Evolutionary conservation across 768 basidiomycete genomes (phyloP), one percentile per base, ranked within the genome.

Genomic region (Phlegmacium glaucopus): DNA sequence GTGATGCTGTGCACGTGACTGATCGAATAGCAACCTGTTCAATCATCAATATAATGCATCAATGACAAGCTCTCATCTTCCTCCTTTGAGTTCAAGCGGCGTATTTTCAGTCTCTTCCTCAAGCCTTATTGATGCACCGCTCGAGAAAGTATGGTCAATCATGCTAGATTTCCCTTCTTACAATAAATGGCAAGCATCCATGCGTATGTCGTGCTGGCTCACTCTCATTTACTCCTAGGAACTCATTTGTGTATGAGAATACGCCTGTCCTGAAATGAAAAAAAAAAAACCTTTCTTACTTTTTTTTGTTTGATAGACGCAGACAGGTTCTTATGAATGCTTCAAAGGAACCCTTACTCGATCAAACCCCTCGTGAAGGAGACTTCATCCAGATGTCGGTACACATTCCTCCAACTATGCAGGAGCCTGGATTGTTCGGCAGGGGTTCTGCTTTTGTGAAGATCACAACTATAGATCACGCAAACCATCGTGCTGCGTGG

Each of bases 111-210:
- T 74, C 4, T 66, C 68, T 1, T 71, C 72, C 7, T 78, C 77
- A 0, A 66, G 68, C 3, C 53, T 71, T 4, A 87, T 88, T 42
- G 76, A 86, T 55, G 84, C 87, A 1, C 78, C 83, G 0, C 60
- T 66, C 17, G 75, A 84, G 8, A 69, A 71, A 52, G 82, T 86
- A 1, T 89, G 86, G 86, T 58, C 65, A 3, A 70, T 78, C 4
- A 50, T 89, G 36, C 73, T 61, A 67, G 82, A 86, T 60, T 87
- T 87, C 64, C 59, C 66, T 2, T 72, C 75, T 4, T 87, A 87
- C 54, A 68, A 68, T 13, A 69, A 82, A 65, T 89, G 86, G 86
- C 82, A 60, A 48, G 55, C 47, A 35, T 25, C 15, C 12, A 4
- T 7, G 7, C 9, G 26, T 30, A 1, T 40, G 1, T 15, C 9